Base-by-base conservation (phyloP, 164 flowering plant genomes). In the Dillenia turbinata region DNA sequence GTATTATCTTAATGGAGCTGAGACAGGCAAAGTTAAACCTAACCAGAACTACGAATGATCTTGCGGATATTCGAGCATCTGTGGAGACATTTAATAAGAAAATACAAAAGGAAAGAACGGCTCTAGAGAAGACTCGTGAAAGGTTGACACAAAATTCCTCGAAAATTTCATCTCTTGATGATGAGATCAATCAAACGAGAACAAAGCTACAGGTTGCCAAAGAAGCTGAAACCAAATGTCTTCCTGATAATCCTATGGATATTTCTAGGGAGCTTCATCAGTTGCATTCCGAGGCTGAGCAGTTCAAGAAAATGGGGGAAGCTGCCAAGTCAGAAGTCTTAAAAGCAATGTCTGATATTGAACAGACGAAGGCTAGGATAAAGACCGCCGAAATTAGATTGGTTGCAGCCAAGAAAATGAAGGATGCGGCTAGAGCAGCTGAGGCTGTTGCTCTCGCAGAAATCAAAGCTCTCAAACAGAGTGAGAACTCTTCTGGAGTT, bases 21-120 rank as follows among this genome's bases (percentile, higher is more conserved):
- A 81, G 85, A 63, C 93, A 88, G 68, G 99, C 96, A 0, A 94
- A 94, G 79, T 51, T 88, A 72, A 91, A 94, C 60, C 81, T 91
- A 46, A 78, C 74, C 56, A 81, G 77, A 59, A 88, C 96, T 46
- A 89, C 93, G 2, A 71, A 26, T 72, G 91, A 86, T 76, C 80
- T 94, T 48, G 80, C 85, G 46, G 89, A 68, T 12, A 83, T 89
- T 61, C 87, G 93, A 49, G 79, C 83, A 54, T 82, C 97, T 53
- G 89, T 91, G 64, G 92, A 84, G 50, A 71, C 78, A 1, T 79
- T 80, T 15, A 83, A 80, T 69, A 81, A 79, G 74, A 91, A 88
- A 60, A 66, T 91, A 50, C 91, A 84, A 64, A 80, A 77, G 57
- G 98, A 94, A 73, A 86, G 82, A 59, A 51, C 53, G 56, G 82